Percentiles rank a stretch among this genome's conserved stretches.
phyloP scores from a whole-genome alignment of 139 green algal genomes.

The Tetradesmus obliquus region DNA sequence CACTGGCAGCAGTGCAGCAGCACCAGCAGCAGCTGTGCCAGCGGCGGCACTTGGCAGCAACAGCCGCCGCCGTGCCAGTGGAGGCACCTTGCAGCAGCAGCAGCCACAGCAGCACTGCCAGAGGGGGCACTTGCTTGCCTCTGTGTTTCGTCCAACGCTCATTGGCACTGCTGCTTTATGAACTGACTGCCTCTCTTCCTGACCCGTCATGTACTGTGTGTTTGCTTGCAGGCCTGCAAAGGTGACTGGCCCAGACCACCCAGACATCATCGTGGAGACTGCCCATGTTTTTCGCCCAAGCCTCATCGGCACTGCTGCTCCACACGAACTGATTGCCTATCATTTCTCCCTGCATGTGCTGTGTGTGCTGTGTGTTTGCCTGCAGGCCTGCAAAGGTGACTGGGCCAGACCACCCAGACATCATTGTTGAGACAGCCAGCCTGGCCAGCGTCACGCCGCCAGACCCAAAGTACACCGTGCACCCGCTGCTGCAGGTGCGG shows the following conservation, averaged over 20 bases:
- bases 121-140: too few relatives aligned
- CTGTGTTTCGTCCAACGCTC: too few relatives aligned
- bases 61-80: neutral
- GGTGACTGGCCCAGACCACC: slow-evolving; percentile 63
- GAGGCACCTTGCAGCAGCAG: neutral
- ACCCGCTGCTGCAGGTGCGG: slow-evolving; percentile 53
- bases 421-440: slow-evolving; percentile 80
- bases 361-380: neutral
- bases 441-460: slow-evolving; percentile 72
- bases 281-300: too few relatives aligned
- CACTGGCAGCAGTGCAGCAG: neutral
- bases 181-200: too few relatives aligned
- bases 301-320: too few relatives aligned
- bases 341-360: neutral
- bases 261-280: slow-evolving; percentile 83
- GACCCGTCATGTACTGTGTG: neutral
- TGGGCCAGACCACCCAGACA: slow-evolving; percentile 69
- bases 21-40: neutral
- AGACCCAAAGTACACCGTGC: slow-evolving; percentile 63
- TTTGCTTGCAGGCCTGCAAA: slow-evolving; percentile 57
- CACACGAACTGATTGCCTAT: too few relatives aligned
- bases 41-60: neutral
- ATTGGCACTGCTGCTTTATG: too few relatives aligned
- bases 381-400: slow-evolving; percentile 61
- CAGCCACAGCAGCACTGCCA: too few relatives aligned